phyloP scores from a whole-genome alignment of 139 green algal species.

The Chara braunii region DNA sequence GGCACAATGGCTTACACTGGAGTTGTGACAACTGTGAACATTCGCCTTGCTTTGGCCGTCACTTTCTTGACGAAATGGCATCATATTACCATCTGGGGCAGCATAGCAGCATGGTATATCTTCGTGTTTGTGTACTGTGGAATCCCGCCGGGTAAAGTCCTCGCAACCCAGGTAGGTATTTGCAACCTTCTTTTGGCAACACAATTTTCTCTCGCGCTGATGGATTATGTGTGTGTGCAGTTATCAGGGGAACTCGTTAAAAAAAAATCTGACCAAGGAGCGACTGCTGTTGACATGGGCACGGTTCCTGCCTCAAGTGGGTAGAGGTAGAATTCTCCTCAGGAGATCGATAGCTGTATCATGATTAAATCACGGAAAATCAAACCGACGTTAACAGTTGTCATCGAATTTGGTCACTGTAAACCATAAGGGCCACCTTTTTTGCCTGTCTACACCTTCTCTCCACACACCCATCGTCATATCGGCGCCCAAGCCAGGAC shows the following conservation, averaged over 20 bases:
- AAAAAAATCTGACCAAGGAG: neutral
- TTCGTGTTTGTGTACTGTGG: slow-evolving; percentile 42
- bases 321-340: too few relatives aligned
- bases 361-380: too few relatives aligned
- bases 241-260: neutral
- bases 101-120: slow-evolving; percentile 40
- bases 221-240: neutral
- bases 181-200: neutral
- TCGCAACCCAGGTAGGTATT: neutral
- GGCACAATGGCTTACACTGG: slow-evolving; percentile 44
- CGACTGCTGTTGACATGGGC: neutral
- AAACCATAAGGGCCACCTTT: too few relatives aligned
- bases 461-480: too few relatives aligned
- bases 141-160: slow-evolving; percentile 5
- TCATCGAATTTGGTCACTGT: too few relatives aligned
- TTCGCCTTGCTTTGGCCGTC: slow-evolving; percentile 40
- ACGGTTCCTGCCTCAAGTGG: neutral
- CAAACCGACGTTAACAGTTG: too few relatives aligned
- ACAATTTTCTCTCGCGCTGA: neutral
- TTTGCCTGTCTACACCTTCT: too few relatives aligned
- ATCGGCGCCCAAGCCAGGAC: too few relatives aligned
- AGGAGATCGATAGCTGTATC: too few relatives aligned
- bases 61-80: slow-evolving; percentile 44
- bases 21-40: slow-evolving; percentile 49
- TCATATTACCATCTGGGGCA: slow-evolving; percentile 34